Conservation (phyloP, 108 stramenopile species). For the Mediolabrus comicus region DNA sequence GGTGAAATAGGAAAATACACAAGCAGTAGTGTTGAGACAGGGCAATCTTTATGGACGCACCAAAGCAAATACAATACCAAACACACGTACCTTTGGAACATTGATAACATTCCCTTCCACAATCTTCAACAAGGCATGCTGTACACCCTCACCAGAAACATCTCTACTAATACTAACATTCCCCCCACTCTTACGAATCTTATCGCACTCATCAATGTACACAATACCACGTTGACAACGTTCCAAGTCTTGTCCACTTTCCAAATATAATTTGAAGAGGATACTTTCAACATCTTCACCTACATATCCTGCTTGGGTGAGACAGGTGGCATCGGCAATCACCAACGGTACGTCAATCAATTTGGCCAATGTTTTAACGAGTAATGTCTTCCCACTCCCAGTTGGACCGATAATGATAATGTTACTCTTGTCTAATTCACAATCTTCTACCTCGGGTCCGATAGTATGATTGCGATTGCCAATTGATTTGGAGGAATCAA, state of each 20-base stretch:
- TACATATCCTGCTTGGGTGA: conserved; percentile 98
- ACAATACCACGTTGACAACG: conserved; percentile 92
- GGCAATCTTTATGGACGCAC: too few relatives aligned
- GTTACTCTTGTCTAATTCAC: conserved; percentile 95
- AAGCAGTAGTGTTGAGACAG: too few relatives aligned
- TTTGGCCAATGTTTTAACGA: conserved; percentile 93
- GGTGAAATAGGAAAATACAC: not conserved
- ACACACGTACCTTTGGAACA: conserved; percentile 91
- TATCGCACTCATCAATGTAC: conserved; percentile 94
- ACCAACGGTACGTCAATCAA: conserved; percentile 94
- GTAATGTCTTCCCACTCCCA: conserved; percentile 87
- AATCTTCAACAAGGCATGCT: conserved; percentile 98
- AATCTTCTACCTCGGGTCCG: conserved; percentile 75
- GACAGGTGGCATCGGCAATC: conserved; percentile 94
- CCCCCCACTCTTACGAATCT: conserved; percentile 91
- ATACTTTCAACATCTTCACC: conserved; percentile 98
- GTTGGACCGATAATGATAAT: conserved; percentile 94
- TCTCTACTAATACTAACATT: conserved; percentile 96
- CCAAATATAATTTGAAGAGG: conserved; percentile 91
- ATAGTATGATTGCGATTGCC: conserved; percentile 47
- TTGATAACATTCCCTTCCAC: conserved; percentile 98
- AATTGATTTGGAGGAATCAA: conserved; percentile 54
- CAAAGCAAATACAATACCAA: not conserved
- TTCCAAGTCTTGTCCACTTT: conserved; percentile 94
- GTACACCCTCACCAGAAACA: conserved; percentile 96